Conservation (phyloP, 169 alveolate species). For the Cryptosporidium bovis region DNA sequence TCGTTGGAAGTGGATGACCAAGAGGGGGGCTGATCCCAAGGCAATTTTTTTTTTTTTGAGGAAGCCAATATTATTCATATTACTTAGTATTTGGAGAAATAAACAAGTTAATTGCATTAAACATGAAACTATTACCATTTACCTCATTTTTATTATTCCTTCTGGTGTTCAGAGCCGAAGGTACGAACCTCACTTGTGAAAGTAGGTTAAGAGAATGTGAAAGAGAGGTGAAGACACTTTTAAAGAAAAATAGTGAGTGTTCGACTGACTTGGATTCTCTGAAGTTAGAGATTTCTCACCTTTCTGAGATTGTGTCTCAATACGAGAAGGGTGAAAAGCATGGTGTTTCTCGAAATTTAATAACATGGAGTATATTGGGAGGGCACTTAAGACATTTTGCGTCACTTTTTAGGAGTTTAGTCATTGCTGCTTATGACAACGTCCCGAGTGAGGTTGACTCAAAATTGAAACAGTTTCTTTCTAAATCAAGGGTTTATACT, state of each 20-base stretch:
- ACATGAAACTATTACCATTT: no score
- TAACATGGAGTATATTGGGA: constrained; percentile 22
- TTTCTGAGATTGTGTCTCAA: constrained; percentile 25
- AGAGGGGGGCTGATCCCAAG: not conserved
- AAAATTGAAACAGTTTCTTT: not conserved
- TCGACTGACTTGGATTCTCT: constrained; percentile 50
- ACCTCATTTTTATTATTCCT: not conserved
- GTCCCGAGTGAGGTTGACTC: constrained; percentile 46
- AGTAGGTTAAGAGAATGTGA: constrained; percentile 60
- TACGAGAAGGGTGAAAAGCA: constrained; percentile 16
- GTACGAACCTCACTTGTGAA: constrained; percentile 49
- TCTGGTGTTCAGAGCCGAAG: not conserved
- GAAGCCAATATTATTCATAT: not conserved
- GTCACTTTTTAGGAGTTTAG: constrained; percentile 5
- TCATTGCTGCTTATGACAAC: constrained; percentile 15
- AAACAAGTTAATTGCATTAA: no score
- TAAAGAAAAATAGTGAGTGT: constrained; percentile 53
- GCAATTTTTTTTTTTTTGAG: not conserved
- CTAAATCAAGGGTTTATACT: not conserved
- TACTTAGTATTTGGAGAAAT: no score
- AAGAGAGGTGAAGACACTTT: constrained; percentile 39
- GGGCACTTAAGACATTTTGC: constrained; percentile 16
- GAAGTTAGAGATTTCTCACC: constrained; percentile 37
- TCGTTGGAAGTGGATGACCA: constrained; percentile 1
- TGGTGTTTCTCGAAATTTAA: not conserved